Base-by-base conservation (phyloP, 1,284 basidiomycete genomes). In the Sporisorium scitamineum region DNA sequence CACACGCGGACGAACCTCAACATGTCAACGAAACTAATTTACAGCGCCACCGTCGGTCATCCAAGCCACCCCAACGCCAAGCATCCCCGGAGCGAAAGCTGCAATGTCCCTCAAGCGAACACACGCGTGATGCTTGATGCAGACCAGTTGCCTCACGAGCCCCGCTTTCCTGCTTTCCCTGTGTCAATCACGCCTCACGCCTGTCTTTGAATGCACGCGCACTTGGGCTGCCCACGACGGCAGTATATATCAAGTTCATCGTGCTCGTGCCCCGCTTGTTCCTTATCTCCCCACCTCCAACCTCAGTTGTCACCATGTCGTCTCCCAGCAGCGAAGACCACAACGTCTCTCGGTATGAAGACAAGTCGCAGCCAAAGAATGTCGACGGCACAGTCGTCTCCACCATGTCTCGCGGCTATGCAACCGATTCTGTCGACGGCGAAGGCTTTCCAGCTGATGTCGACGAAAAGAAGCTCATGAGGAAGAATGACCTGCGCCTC, bases 401-500 rank as follows among this genome's bases (percentile, higher is more conserved):
- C 22, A 62, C 69, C 37, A 41, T 61, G 20, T 62, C 63, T 14
- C 55, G 52, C 24, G 64, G 55, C 47, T 54, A 56, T 37, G 47
- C 45, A 10, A 13, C 26, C 20, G 54, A 32, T 20, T 55, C 64
- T 5, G 31, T 54, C 29, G 29, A 50, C 48, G 47, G 34, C 27
- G 59, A 71, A 10, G 70, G 65, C 37, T 62, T 58, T n/a, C 69
- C 70, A 11, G 53, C 59, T 24, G 72, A 66, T n/a, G 39, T 81
- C 37, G 75, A 80, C 44, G 83, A 84, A 53, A 80, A 78, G 73
- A 78, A 72, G 59, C 65, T 84, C 24, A 50, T 83, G 60, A 61
- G 80, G 48, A 84, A 84, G 70, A 55, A 84, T 52, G 83, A 85
- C 39, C 45, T 80, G 24, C 51, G 54, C 3, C 68, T 85, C 16